phyloP scores from a whole-genome alignment of 2,329 filamentous ascomycete genomes.

The Aspergillus floridensis region DNA sequence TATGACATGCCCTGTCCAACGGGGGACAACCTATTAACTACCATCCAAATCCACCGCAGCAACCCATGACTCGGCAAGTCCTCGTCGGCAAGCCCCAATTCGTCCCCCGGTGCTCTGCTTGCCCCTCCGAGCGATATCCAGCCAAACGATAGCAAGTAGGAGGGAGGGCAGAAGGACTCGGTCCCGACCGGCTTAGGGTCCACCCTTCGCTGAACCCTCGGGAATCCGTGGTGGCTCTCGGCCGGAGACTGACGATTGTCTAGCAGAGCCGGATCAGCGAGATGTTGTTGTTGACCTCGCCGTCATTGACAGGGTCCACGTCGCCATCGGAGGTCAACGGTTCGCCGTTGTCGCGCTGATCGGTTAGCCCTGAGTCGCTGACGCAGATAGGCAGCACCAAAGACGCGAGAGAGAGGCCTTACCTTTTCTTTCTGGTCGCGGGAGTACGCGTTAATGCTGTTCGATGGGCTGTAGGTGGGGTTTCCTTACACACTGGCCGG shows the following conservation, averaged over 20 bases:
- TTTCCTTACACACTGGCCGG: neutral
- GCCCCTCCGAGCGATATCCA: neutral
- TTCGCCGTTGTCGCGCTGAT: constrained; percentile 6
- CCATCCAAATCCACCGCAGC: neutral
- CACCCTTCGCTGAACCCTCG: neutral
- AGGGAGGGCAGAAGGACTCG: neutral
- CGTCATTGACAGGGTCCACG: constrained; percentile 13
- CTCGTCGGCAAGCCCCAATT: neutral
- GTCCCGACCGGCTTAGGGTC: neutral
- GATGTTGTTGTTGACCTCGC: constrained; percentile 14
- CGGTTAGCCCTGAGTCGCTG: neutral
- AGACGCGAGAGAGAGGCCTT: neutral
- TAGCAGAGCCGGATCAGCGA: constrained; percentile 14
- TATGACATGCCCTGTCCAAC: neutral
- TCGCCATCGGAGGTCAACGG: constrained; percentile 7
- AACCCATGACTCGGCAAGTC: neutral
- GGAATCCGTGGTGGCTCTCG: neutral
- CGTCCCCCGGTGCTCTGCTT: neutral
- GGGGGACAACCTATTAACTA: neutral
- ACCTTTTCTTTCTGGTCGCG: constrained; percentile 7
- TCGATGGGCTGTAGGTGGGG: neutral
- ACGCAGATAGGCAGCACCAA: no score
- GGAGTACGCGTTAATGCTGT: neutral
- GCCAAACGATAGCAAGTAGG: neutral
- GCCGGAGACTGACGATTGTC: neutral